These are phyloP conservation scores for Didymella keratinophila DNA, from an alignment of 2,329 filamentous ascomycete species.

Conservation along the genomic window DNA sequence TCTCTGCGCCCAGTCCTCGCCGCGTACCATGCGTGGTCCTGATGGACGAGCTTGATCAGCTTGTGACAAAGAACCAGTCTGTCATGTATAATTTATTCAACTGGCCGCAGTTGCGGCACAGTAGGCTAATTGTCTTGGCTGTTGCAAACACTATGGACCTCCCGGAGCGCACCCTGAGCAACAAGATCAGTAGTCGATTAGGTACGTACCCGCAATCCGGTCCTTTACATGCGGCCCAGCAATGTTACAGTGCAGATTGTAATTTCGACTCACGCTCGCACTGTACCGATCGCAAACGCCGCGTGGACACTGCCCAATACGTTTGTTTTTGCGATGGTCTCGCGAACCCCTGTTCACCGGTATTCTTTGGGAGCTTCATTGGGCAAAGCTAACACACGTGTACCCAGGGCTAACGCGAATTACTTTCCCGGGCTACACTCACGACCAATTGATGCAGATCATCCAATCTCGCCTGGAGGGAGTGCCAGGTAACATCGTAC, in stretches of 20 bases:
- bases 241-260: slow-evolving; percentile 16
- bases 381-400: slow-evolving; percentile 42
- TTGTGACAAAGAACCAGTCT: slow-evolving; percentile 98
- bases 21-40: slow-evolving; percentile 94
- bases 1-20: slow-evolving; percentile 87
- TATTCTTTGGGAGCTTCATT: slow-evolving; percentile 23
- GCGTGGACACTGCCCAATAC: slow-evolving; percentile 28
- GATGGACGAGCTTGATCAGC: slow-evolving; percentile 98
- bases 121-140: slow-evolving; percentile 90
- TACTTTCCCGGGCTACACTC: slow-evolving; percentile 95
- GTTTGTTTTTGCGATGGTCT: slow-evolving; percentile 28
- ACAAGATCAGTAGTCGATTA: slow-evolving; percentile 91
- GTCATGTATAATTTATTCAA: slow-evolving; percentile 99
- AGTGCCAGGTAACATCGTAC: slow-evolving; percentile 87
- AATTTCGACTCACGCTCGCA: slow-evolving; percentile 22
- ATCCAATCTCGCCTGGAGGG: slow-evolving; percentile 92
- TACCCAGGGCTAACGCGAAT: slow-evolving; percentile 79
- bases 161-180: slow-evolving; percentile 92
- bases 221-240: slow-evolving; percentile 12
- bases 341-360: slow-evolving; percentile 26
- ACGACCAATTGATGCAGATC: slow-evolving; percentile 96
- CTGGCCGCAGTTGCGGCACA: slow-evolving; percentile 92
- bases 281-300: slow-evolving; percentile 26
- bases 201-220: slow-evolving; percentile 40
- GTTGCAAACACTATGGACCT: slow-evolving; percentile 99